Percentiles rank a stretch among this genome's conserved stretches.
Evolutionary conservation across 1,139 yeast genomes (phyloP).

Genomic region (Yamadazyma spencermartinsiae): DNA sequence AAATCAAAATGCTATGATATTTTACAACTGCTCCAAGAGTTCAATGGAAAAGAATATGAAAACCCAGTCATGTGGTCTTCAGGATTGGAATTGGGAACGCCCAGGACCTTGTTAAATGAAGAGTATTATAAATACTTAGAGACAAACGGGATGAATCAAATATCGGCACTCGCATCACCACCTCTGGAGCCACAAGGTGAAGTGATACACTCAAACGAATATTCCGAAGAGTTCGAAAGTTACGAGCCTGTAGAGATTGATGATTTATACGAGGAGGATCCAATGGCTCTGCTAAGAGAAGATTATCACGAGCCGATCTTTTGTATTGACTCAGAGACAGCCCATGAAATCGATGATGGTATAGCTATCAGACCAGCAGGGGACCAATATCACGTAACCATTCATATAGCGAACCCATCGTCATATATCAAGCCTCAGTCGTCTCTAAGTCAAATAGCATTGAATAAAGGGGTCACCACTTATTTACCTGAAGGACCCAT

Average conservation of each 20-base stretch:
- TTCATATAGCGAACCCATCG: slow-evolving; percentile 90
- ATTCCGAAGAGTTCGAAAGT: background rate
- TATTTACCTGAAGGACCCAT: slow-evolving; percentile 70
- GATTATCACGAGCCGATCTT: slow-evolving; percentile 57
- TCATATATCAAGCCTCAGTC: slow-evolving; percentile 55
- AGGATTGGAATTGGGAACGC: slow-evolving; percentile 36
- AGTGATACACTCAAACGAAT: background rate
- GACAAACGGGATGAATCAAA: slow-evolving; percentile 4
- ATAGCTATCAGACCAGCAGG: slow-evolving; percentile 53
- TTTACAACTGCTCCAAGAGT: slow-evolving; percentile 20
- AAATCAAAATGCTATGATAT: slow-evolving; percentile 50
- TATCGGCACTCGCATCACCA: background rate
- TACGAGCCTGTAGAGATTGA: slow-evolving; percentile 5
- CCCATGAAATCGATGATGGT: slow-evolving; percentile 95
- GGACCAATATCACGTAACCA: slow-evolving; percentile 46
- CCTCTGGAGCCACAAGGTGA: slow-evolving; percentile 1
- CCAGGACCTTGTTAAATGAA: slow-evolving; percentile 36
- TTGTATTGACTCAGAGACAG: slow-evolving; percentile 80
- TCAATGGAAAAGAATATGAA: slow-evolving; percentile 22
- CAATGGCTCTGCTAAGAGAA: slow-evolving; percentile 29
- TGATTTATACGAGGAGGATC: slow-evolving; percentile 38
- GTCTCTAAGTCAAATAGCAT: slow-evolving; percentile 58
- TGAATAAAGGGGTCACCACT: slow-evolving; percentile 62
- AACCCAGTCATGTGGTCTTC: slow-evolving; percentile 53
- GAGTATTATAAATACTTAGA: slow-evolving; percentile 42